phyloP scores from a whole-genome alignment of 768 basidiomycete genomes.

The Lentinus brumalis region DNA sequence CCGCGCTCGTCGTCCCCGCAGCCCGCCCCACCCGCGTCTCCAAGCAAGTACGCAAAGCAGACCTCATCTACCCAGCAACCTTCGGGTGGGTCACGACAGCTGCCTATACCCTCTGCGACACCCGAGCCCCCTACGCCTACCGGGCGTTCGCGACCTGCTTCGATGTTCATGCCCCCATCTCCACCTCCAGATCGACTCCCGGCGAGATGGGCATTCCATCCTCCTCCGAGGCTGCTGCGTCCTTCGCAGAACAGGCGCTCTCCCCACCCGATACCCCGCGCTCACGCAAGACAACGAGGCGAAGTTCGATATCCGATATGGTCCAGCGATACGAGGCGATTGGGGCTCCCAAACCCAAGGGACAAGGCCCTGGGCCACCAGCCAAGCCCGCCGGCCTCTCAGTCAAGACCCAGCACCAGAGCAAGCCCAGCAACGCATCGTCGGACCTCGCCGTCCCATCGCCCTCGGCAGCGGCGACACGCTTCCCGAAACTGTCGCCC shows the following conservation, averaged over 20 bases:
- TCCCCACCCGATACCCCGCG: conserved; percentile 50
- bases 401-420: conserved; percentile 21
- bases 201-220: conserved; percentile 37
- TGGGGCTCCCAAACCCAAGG: conserved; percentile 27
- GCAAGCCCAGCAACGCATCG: conserved; percentile 6
- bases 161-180: conserved; percentile 69
- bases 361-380: conserved; percentile 13
- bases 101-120: conserved; percentile 26
- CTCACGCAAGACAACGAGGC: conserved; percentile 46
- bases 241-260: conserved; percentile 24
- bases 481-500: conserved; percentile 31
- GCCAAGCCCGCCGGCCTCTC: conserved; percentile 35
- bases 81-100: conserved; percentile 1
- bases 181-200: conserved; percentile 43
- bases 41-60: conserved; percentile 33
- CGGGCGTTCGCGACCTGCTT: conserved; percentile 70
- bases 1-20: conserved; percentile 21
- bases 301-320: conserved; percentile 86
- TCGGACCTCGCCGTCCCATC: conserved; percentile 11
- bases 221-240: conserved; percentile 33
- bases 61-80: conserved; percentile 21
- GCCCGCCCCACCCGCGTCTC: conserved; percentile 20
- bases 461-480: conserved; percentile 28
- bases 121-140: conserved; percentile 27
- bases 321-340: conserved; percentile 82